Base-by-base conservation (phyloP, 164 flowering plant genomes). In the Nelumbo lutea region DNA sequence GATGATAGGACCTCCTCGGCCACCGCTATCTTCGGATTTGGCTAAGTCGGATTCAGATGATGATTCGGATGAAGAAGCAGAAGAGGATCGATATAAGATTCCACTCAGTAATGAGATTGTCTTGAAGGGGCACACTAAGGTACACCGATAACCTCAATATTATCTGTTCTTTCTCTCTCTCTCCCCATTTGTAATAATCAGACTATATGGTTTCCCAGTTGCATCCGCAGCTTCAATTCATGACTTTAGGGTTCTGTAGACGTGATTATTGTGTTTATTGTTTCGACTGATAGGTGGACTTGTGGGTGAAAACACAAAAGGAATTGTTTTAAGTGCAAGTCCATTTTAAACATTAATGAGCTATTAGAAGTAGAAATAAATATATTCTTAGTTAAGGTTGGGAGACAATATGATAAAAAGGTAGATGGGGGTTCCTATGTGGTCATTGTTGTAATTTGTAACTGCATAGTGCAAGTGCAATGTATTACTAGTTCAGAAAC, bases 101-200 rank as follows among this genome's bases (percentile, higher is more conserved):
- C 99, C 99, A 1, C 61, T 82, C 53, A 90, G 95, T 63, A 95
- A 95, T 71, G 97, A 93, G 79, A 92, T 95, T 76, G 87, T 90
- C 44, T 79, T 95, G 71, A 92, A 92, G 79, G 99, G 98, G 27
- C 97, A 95, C 64, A 67, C 90, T 41, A 95, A 92, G 96, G 99
- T 95, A 77, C 10, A 8, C 0, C 1, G 9, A 1, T 58, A 10
- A 1, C 3, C 13, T 59, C 9, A 56, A 27, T 0, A 40, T 13
- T 71, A 57, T 2, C 41, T 65, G 55, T 5, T 5, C 50, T 63
- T 45, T 64, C 47, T 44, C 6, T 5, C 8, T 27, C 4, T 38
- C 7, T 7, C 47, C 5, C 27, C 2, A 51, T 46, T 45, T 38
- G 8, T 62, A 1, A 0, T 42, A 6, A 8, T 62, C 9, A 6